Evolutionary conservation across 164 flowering plant genomes (phyloP), one percentile per base, ranked within the genome.

Genomic region (Macadamia integrifolia): DNA sequence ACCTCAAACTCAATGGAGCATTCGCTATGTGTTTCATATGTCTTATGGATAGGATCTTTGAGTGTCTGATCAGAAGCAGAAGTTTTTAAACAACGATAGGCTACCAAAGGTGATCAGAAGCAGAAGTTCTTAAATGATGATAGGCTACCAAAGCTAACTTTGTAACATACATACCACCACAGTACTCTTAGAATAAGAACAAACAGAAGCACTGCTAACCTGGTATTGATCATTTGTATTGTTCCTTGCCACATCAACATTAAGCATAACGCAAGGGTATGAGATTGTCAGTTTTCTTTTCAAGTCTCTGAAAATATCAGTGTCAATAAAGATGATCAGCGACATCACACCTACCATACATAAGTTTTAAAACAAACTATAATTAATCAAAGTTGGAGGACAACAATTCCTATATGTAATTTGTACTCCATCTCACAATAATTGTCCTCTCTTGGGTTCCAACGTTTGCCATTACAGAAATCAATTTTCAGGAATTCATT

Each of bases 1-100:
- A 95, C 99, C 85, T 95, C 99, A 84, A 95, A 95, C 72, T 92
- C 98, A 79, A 95, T 95, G 57, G 99, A 95, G 84, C 99, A 95
- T 81, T 95, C 99, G 62, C 94, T 89, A 69, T 91, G 97, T 35
- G 90, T 91, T 61, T 81, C 64, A 76, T 95, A 95, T 31, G 86
- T 87, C 78, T 88, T 95, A 57, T 68, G 84, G 61, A 90, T 58
- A 62, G 95, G 85, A 77, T 95, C 99, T 48, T 77, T 74, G 28
- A 95, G 93, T 29, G 93, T 91, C 98, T 94, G 87, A 18, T 58
- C 40, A 64, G 50, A 76, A 68, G 60, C n/a, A 59, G 30, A 3
- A 29, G 46, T 48, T 35, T 57, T 44, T 32, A 35, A 69, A 64
- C 1, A 42, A 0, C 3, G 57, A 35, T 35, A 35, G 40, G 40